Percentiles rank a stretch among this genome's conserved stretches.
These are phyloP conservation scores for Arctium minus DNA, from an alignment of 129 eudicot genomes.

Conservation along the genomic window DNA sequence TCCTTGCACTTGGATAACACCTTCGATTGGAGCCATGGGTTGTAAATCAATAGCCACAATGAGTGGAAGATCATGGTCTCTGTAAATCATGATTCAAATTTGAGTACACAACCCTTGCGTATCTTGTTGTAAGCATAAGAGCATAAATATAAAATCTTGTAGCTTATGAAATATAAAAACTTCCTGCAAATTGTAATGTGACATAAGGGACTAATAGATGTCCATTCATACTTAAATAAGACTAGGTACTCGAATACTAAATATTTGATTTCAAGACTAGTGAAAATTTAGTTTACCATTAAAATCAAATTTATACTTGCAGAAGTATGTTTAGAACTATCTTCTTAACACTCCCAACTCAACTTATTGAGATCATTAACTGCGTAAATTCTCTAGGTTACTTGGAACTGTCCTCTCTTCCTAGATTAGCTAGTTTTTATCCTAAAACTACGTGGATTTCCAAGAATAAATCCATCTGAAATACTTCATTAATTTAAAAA, in stretches of 20 bases:
- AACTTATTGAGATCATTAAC: too few relatives aligned
- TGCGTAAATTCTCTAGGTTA: too few relatives aligned
- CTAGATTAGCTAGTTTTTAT: too few relatives aligned
- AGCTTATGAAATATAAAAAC: neutral
- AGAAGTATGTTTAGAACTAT: too few relatives aligned
- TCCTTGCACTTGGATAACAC: conserved; percentile 99
- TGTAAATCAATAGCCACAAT: conserved; percentile 98
- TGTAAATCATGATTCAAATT: conserved; percentile 26
- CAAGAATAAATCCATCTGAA: too few relatives aligned
- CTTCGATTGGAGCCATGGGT: conserved; percentile 99
- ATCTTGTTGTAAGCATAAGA: neutral
- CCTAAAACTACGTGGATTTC: too few relatives aligned
- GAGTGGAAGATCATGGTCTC: conserved; percentile 79
- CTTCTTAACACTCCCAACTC: too few relatives aligned
- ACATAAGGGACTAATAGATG: neutral
- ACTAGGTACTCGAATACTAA: neutral
- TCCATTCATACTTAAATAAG: too few relatives aligned
- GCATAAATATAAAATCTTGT: neutral
- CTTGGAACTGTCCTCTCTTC: too few relatives aligned
- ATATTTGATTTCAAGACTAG: neutral
- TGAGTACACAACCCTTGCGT: neutral
- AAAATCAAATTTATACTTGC: too few relatives aligned
- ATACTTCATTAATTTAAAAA: too few relatives aligned
- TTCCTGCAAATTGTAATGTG: neutral
- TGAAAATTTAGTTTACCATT: neutral